Evolutionary conservation across 805 yeast species (phyloP), one percentile per base, ranked within the genome.

Genomic region (Wickerhamia fluorescens): DNA sequence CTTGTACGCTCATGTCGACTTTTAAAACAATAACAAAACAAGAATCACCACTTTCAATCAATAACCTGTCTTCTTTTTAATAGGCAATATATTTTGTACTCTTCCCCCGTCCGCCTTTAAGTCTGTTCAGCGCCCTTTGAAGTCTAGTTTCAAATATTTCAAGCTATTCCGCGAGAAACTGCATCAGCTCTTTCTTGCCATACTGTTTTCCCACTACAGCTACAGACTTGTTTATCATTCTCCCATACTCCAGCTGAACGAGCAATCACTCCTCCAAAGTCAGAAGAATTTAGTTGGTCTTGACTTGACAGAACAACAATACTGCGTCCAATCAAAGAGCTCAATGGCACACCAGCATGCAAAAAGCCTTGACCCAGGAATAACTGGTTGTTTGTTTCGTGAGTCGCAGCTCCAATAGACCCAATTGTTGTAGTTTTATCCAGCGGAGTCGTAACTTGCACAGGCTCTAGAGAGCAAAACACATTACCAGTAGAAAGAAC

Each of bases 221-320:
- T 78, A 56, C 98, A 89, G 2, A 89, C 94, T 35, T 77, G 77
- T 57, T 89, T 89, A 42, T 81, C 84, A 56, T 92, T 92, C 50
- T 89, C 95, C 96, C 97, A 92, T 15, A 77, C 83, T 10, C 98
- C 98, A 1, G 98, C 97, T 45, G 94, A 81, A 47, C 97, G 71
- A 1, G 97, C 97, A 49, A 92, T 75, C 14, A 89, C 95, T 17
- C 98, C 97, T 28, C 78, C 78, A 7, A 83, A 56, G 2, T 72
- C 63, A 24, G 65, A 65, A 5, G 56, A 33, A 10, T 65, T 49
- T 11, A 68, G 63, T 23, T 59, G 49, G 21, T 58, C 66, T 16
- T 56, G 43, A 15, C 53, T 40, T 7, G 42, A 44, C 5, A 75
- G 68, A 31, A 75, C 66, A 5, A 72, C 66, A 18, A 75, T 51